Conservation (phyloP, 169 alveolate genomes). For the Sarcocystis neurona region DNA sequence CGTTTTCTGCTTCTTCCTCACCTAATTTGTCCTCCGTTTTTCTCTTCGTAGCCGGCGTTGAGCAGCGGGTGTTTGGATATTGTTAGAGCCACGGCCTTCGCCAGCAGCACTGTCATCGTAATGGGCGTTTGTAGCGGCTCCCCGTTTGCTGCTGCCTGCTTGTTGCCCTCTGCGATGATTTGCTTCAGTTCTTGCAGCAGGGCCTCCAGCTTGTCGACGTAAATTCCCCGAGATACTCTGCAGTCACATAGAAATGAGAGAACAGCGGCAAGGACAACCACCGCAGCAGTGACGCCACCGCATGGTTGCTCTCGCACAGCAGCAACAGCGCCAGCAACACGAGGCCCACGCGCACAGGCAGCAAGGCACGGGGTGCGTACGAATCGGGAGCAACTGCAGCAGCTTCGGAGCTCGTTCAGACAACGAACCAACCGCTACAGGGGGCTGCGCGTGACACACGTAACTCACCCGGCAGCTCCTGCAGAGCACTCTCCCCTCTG, state of each 20-base stretch:
- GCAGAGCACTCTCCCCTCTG: too few species aligned
- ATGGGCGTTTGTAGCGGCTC: neutral
- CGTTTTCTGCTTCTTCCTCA: neutral
- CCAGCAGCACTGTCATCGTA: slow-evolving; percentile 59
- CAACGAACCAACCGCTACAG: too few species aligned
- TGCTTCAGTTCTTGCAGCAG: slow-evolving; percentile 19
- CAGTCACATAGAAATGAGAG: neutral
- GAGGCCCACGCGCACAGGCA: too few species aligned
- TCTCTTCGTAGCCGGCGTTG: slow-evolving; percentile 67
- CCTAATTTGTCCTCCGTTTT: neutral
- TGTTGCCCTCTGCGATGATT: neutral
- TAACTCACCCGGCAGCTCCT: too few species aligned
- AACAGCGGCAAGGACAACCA: too few species aligned
- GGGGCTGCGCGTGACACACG: too few species aligned
- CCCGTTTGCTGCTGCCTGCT: neutral
- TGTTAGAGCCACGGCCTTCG: slow-evolving; percentile 70
- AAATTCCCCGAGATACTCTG: slow-evolving; percentile 41
- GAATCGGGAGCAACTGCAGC: too few species aligned
- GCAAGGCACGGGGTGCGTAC: too few species aligned
- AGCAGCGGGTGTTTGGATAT: slow-evolving; percentile 71
- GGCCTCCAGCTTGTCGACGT: slow-evolving; percentile 18
- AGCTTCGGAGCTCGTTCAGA: too few species aligned
- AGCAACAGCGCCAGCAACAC: too few species aligned
- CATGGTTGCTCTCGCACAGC: too few species aligned
- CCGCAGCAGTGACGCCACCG: too few species aligned